Conservation (phyloP, 108 stramenopile genomes). For the Nitzschia putrida region DNA sequence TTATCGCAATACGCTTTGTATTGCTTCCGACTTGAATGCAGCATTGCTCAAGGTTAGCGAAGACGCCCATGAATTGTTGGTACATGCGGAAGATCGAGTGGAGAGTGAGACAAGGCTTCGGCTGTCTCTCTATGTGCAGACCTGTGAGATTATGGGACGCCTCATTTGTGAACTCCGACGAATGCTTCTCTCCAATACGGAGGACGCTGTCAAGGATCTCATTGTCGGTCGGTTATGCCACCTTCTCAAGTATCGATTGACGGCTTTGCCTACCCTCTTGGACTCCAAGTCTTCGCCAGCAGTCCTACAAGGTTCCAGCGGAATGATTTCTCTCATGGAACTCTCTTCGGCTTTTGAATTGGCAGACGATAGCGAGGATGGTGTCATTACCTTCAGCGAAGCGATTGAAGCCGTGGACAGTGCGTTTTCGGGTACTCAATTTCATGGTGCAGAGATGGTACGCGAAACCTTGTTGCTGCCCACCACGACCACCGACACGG, state of each 20-base stretch:
- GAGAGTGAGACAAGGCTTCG: conserved; percentile 79
- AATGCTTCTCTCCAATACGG: conserved; percentile 50
- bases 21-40: conserved; percentile 77
- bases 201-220: conserved; percentile 67
- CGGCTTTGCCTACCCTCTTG: conserved; percentile 72
- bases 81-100: conserved; percentile 88
- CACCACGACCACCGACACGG: background rate
- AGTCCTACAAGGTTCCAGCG: conserved; percentile 47
- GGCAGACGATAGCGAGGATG: conserved; percentile 87
- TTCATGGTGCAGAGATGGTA: conserved; percentile 88
- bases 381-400: conserved; percentile 83
- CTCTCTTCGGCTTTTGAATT: conserved; percentile 82
- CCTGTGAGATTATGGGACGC: conserved; percentile 89
- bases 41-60: conserved; percentile 74
- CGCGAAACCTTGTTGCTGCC: conserved; percentile 76
- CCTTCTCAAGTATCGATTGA: conserved; percentile 81
- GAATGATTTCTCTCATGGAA: conserved; percentile 83
- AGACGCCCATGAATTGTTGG: conserved; percentile 86
- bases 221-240: conserved; percentile 86
- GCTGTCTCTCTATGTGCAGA: conserved; percentile 87
- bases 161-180: conserved; percentile 80
- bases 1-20: conserved; percentile 79
- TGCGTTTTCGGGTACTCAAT: conserved; percentile 87
- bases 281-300: conserved; percentile 81
- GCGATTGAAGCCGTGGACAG: conserved; percentile 88